phyloP scores from a whole-genome alignment of 1,139 yeast species.

The Suhomyces kunorum region DNA sequence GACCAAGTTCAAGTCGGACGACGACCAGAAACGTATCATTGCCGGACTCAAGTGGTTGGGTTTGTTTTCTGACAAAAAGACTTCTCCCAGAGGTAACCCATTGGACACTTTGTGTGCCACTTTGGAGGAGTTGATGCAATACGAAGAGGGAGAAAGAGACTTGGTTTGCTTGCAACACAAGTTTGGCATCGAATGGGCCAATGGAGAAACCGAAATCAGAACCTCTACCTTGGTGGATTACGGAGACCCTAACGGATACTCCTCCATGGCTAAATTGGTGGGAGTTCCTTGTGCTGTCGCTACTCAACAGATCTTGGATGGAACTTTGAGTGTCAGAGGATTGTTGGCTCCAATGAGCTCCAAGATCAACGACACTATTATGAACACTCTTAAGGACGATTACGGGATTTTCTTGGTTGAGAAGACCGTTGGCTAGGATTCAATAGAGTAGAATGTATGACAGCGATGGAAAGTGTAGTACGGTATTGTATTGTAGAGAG shows the following conservation, averaged over 20 bases:
- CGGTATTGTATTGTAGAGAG: neutral
- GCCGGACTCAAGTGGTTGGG: conserved; percentile 95
- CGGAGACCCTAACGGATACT: conserved; percentile 91
- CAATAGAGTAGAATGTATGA: conserved; percentile 3
- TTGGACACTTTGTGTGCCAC: conserved; percentile 96
- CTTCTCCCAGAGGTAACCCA: conserved; percentile 90
- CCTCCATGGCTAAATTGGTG: conserved; percentile 97
- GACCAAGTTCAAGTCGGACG: conserved; percentile 78
- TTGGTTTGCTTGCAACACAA: conserved; percentile 94
- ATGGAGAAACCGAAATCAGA: conserved; percentile 86
- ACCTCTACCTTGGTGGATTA: conserved; percentile 94
- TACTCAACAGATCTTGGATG: conserved; percentile 78
- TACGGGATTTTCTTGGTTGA: conserved; percentile 87
- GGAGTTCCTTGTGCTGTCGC: conserved; percentile 99
- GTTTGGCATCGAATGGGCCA: conserved; percentile 96
- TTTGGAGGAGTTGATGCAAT: conserved; percentile 93
- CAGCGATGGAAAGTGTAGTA: neutral
- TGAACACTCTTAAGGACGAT: conserved; percentile 87
- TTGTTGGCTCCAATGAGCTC: conserved; percentile 91
- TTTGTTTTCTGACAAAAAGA: conserved; percentile 72
- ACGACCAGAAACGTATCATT: conserved; percentile 82
- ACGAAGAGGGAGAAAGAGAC: conserved; percentile 93
- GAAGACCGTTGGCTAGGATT: conserved; percentile 53
- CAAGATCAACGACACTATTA: conserved; percentile 85
- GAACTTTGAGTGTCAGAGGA: conserved; percentile 69